Evolutionary conservation across 2,329 filamentous ascomycete species (phyloP).

Genomic region (Alternaria sp.): DNA sequence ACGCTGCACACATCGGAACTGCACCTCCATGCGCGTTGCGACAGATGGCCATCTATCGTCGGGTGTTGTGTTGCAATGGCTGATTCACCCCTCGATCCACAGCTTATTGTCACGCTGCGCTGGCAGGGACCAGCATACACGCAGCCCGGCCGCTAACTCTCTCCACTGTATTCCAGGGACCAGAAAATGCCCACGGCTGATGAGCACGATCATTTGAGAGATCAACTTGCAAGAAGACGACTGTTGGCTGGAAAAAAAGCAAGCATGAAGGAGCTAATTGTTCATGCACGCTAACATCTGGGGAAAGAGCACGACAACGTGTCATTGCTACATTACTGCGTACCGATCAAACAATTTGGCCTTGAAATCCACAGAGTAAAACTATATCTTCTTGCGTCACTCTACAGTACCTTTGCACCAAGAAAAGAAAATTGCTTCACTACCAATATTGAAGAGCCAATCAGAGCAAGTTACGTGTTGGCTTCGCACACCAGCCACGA

Average conservation of each 20-base stretch:
- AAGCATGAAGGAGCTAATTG: neutral
- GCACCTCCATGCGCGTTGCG: slow-evolving; percentile 5
- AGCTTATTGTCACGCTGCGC: slow-evolving; percentile 12
- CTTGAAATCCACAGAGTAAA: neutral
- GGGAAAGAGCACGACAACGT: neutral
- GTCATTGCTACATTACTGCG: slow-evolving; percentile 1
- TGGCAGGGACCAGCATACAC: slow-evolving; percentile 25
- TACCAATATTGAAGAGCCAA: slow-evolving; percentile 31
- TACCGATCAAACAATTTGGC: slow-evolving; percentile 1
- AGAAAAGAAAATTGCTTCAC: slow-evolving; percentile 22
- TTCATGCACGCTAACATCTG: slow-evolving; percentile 2
- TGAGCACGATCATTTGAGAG: slow-evolving; percentile 9
- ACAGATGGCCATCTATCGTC: slow-evolving; percentile 4
- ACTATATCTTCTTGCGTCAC: slow-evolving; percentile 7
- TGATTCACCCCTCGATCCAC: neutral
- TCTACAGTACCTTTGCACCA: slow-evolving; percentile 7
- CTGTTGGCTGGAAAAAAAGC: slow-evolving; percentile 2
- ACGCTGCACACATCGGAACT: slow-evolving; percentile 15
- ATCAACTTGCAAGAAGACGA: slow-evolving; percentile 1
- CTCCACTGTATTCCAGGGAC: slow-evolving; percentile 14
- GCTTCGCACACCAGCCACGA: slow-evolving; percentile 31
- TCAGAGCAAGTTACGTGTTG: slow-evolving; percentile 43
- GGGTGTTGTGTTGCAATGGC: slow-evolving; percentile 3
- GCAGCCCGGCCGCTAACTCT: slow-evolving; percentile 25
- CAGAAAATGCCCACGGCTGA: slow-evolving; percentile 8